Conservation (phyloP, 2,329 filamentous ascomycete species). For the Onygenales sp. region DNA sequence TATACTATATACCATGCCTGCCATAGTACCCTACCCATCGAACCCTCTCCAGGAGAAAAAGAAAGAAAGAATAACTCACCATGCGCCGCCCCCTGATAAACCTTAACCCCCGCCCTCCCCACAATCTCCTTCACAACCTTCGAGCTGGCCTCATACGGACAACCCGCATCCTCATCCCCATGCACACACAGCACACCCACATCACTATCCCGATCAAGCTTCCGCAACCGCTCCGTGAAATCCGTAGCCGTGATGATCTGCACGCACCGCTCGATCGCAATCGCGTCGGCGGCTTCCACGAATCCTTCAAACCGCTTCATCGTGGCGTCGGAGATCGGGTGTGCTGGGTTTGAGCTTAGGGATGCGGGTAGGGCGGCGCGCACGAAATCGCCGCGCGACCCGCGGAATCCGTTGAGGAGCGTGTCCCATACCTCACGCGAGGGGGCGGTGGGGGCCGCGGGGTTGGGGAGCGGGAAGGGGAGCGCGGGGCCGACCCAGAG, state of each 20-base stretch:
- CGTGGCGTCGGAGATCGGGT: conserved; percentile 10
- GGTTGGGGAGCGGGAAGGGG: conserved; percentile 14
- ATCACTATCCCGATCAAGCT: conserved; percentile 9
- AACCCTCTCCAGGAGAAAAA: background rate
- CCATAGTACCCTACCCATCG: too few relatives aligned
- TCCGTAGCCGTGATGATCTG: conserved; percentile 18
- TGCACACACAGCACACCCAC: conserved; percentile 18
- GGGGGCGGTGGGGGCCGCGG: conserved; percentile 16
- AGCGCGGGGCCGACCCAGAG: conserved; percentile 19
- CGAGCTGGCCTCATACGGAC: conserved; percentile 15
- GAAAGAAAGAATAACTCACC: conserved; percentile 8
- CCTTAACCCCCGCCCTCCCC: conserved; percentile 16
- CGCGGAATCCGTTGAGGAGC: conserved; percentile 16
- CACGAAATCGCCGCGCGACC: conserved; percentile 14
- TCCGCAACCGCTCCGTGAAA: conserved; percentile 16
- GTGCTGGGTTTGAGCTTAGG: conserved; percentile 13
- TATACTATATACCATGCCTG: too few relatives aligned
- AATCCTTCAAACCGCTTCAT: conserved; percentile 15
- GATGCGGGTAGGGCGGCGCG: conserved; percentile 13
- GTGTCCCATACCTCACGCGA: conserved; percentile 17
- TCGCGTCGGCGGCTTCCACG: conserved; percentile 17
- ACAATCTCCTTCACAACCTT: conserved; percentile 16
- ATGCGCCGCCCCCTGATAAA: conserved; percentile 20
- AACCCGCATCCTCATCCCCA: conserved; percentile 19
- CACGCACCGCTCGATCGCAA: conserved; percentile 21